These are phyloP conservation scores for Lactarius vividus DNA, from an alignment of 768 basidiomycete species.

Conservation along the genomic window DNA sequence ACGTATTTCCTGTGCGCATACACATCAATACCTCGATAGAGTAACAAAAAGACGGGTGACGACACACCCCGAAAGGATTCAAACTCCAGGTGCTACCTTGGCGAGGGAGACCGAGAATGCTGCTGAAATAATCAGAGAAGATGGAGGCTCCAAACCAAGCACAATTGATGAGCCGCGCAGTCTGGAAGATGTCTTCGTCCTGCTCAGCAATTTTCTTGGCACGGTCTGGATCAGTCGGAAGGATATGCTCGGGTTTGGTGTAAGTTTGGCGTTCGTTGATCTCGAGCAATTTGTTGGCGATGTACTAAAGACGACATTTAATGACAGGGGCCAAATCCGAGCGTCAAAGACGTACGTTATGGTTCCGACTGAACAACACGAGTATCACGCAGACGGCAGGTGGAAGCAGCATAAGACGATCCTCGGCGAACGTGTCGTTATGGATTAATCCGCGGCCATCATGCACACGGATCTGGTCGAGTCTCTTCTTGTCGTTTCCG, in stretches of 20 bases:
- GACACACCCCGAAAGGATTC: conserved; percentile 63
- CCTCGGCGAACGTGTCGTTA: conserved; percentile 77
- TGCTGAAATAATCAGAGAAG: conserved; percentile 82
- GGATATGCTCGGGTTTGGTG: conserved; percentile 50
- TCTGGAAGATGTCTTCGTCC: conserved; percentile 73
- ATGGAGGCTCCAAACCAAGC: conserved; percentile 76
- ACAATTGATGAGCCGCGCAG: conserved; percentile 71
- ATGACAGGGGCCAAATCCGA: not conserved
- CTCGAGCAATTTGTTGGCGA: conserved; percentile 70
- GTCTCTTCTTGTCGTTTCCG: conserved; percentile 62
- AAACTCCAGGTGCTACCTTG: conserved; percentile 76
- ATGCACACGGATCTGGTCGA: conserved; percentile 53
- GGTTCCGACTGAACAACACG: conserved; percentile 87
- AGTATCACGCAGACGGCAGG: conserved; percentile 72
- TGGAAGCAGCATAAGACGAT: conserved; percentile 74
- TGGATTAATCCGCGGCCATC: conserved; percentile 65
- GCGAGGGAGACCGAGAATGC: conserved; percentile 75
- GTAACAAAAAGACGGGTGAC: not conserved
- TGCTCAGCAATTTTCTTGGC: conserved; percentile 37
- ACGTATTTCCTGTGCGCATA: conserved; percentile 56
- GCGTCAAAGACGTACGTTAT: conserved; percentile 56
- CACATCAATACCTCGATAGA: not conserved
- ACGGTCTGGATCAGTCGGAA: conserved; percentile 29
- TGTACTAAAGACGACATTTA: conserved; percentile 50
- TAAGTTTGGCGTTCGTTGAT: conserved; percentile 76